Evolutionary conservation across 1,284 basidiomycete genomes (phyloP), one percentile per base, ranked within the genome.

Genomic region (Naganishia albida): DNA sequence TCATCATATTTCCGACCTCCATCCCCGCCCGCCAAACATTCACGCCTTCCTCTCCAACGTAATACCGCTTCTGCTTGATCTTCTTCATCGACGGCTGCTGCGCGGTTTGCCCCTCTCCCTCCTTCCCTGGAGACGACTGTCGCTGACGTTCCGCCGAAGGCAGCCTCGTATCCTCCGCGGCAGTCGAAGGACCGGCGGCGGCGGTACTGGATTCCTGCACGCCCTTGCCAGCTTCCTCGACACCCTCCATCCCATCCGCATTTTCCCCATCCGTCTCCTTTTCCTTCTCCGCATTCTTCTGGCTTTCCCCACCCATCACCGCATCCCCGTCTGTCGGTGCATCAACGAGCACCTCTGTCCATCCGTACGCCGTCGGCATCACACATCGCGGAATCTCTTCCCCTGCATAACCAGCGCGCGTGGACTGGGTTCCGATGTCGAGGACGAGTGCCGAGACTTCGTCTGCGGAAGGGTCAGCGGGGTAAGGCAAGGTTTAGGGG

Each of bases 351-450:
- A 78, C 69, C 76, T 84, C 72, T 73, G 80, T 84, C 78, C 88
- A 94, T 26, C 93, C 94, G 79, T 93, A 98, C 63, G 87, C 85
- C 0, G 93, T 90, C 1, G 96, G 91, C 67, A 96, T 86, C 68
- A 98, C 87, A 28, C 90, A 88, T 78, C 93, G 93, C 34, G 96
- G 96, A 16, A 90, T 87, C 75, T 99, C 96, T 79, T 99, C 95
- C 56, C 96, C 96, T 18, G 96, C 95, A 78, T 95, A 96, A 53
- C 96, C 96, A 25, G 91, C 93, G 74, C 95, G 88, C 66, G 93
- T 82, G 20, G 91, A 89, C 53, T 90, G 89, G 43, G 90, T 84
- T 53, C 96, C 96, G 74, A 97, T 89, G 81, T 99, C 96, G 63
- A 99, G 82, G 43, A 99, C 96, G 63, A 99, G 82, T 25, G 95